Base-by-base conservation (phyloP, 2,329 filamentous ascomycete species). In the Furcasterigmium furcatum region DNA sequence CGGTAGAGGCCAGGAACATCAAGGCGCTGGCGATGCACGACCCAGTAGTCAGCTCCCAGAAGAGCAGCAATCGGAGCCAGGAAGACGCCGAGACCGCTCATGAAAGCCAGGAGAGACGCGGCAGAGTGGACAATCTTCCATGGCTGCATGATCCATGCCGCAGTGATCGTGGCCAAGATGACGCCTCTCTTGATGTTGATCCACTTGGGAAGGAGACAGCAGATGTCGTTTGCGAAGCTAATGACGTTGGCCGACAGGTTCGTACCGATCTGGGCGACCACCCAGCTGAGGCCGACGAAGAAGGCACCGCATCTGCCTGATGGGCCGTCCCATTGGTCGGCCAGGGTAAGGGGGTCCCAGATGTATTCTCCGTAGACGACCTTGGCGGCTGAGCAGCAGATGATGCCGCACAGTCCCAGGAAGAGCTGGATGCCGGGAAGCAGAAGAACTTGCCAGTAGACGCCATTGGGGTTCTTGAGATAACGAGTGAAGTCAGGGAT, bases 61-160 rank as follows among this genome's bases (percentile, higher is more conserved):
- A 85, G 79, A 1, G 74, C 74, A 1, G 79, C 78, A 47, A 87
- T 81, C 0, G 83, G 82, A 0, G 79, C 82, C 1, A 87, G 67
- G 62, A 87, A 87, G 32, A 86, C 72, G 39, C 65, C 56, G 47
- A 68, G 58, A 1, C 82, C 83, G 36, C 75, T 72, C 75, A 88
- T 84, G 63, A 87, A 88, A 35, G 76, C 73, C 4, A 85, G 63
- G 52, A 86, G 80, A 1, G 74, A 80, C 3, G 63, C 58, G 2
- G 82, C 82, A 0, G 76, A 80, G 25, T 61, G 68, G 16, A 85
- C 66, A 46, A 86, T 85, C 63, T 84, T 84, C 82, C 82, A 85
- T 2, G 80, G 81, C 1, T 82, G 79, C 25, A 85, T 68, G 3
- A 73, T 71, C 79, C 80, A 84, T 18, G 74, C 76, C 1, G 63